Evolutionary conservation across 768 basidiomycete genomes (phyloP).

Genomic region (Serendipita sp.): DNA sequence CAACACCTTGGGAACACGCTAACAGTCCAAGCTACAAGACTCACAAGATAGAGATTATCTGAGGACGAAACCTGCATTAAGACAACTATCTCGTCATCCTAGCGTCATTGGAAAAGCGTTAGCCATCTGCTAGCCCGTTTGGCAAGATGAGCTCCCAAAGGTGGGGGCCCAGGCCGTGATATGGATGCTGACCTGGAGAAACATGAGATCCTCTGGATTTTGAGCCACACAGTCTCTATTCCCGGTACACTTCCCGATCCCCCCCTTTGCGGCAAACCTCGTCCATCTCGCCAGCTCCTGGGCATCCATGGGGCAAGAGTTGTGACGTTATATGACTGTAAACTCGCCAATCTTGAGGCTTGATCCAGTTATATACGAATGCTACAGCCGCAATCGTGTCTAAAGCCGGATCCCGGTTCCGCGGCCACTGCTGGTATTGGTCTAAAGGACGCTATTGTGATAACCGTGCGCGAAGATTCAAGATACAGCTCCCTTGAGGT

Average conservation of each 20-base stretch:
- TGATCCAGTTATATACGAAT: too few relatives aligned
- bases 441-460: not conserved
- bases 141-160: not conserved
- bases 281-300: constrained; percentile 64
- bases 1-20: not conserved
- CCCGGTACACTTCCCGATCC: constrained; percentile 68
- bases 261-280: constrained; percentile 70
- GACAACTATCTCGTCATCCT: constrained; percentile 71
- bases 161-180: not conserved
- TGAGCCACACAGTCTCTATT: constrained; percentile 60
- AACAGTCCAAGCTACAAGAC: constrained; percentile 13
- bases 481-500: too few relatives aligned
- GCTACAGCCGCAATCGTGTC: not conserved
- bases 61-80: constrained; percentile 48
- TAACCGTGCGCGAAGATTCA: too few relatives aligned
- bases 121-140: not conserved
- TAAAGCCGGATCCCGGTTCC: not conserved
- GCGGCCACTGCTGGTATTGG: not conserved
- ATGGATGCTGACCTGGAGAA: constrained; percentile 42
- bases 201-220: constrained; percentile 66
- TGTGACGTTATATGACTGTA: not conserved
- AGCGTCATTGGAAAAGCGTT: constrained; percentile 6
- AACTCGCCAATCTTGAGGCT: not conserved
- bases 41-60: constrained; percentile 45
- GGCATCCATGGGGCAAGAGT: constrained; percentile 38